These are phyloP conservation scores for Oryza longistaminata DNA, from an alignment of 176 grass and related monocot species.

Conservation along the genomic window DNA sequence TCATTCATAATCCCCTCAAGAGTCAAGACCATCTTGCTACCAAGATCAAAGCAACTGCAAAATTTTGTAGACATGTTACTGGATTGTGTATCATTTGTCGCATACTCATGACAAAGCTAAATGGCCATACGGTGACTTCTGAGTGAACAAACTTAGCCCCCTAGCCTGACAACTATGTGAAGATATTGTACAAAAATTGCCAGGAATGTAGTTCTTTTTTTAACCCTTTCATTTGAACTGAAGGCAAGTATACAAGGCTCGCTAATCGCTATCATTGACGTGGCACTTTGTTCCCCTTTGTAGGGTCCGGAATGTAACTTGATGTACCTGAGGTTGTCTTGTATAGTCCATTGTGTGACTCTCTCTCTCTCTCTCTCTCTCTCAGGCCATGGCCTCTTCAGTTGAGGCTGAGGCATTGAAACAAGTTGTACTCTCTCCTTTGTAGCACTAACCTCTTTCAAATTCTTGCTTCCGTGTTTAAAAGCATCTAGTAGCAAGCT, in stretches of 20 bases:
- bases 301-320: neutral
- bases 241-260: constrained; percentile 33
- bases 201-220: neutral
- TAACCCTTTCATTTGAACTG: neutral
- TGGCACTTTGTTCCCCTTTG: neutral
- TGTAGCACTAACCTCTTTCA: neutral
- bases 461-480: neutral
- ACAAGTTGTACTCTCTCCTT: neutral
- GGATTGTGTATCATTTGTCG: neutral
- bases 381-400: neutral
- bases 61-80: constrained; percentile 41
- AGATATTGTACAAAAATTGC: constrained; percentile 31
- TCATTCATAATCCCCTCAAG: neutral
- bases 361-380: neutral
- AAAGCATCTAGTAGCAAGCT: neutral
- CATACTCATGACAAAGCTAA: neutral
- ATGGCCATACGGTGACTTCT: neutral
- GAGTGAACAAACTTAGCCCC: neutral
- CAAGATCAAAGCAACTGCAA: neutral
- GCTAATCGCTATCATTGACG: neutral
- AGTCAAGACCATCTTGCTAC: constrained; percentile 19
- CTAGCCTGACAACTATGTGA: neutral
- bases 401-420: too few relatives aligned
- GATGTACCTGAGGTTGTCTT: constrained; percentile 7
- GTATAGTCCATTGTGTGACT: neutral